Evolutionary conservation across 805 yeast species (phyloP), one percentile per base, ranked within the genome.

Genomic region (Suhomyces faveliae): DNA sequence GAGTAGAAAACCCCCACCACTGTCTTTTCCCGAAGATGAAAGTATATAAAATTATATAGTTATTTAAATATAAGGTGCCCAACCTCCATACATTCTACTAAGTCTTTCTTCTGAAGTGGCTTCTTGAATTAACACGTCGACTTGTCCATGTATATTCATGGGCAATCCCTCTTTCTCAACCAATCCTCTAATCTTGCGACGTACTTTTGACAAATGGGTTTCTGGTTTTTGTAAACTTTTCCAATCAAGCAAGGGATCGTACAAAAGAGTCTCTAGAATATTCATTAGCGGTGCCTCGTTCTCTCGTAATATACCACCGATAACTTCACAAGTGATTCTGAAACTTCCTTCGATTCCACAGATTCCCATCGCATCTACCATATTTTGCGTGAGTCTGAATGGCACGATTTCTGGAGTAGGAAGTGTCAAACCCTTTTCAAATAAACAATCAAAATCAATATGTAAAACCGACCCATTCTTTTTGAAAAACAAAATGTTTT

Each of bases 371-470:
- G 97, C 97, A 63, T 90, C 96, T 3, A 84, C 83, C 73, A 94
- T 77, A 60, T 94, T 92, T 43, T 83, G 86, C 0, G 99, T 94
- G 42, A 94, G 65, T 54, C 99, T 74, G 66, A 94, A 94, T 0
- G 99, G 99, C 1, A 94, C 99, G 24, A 89, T 73, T 61, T 94
- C 99, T 0, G 99, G 99, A 5, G 87, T 84, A 0, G 80, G 79
- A 17, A 80, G 63, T 2, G 84, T 83, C 23, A 84, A 68, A 20
- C 87, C 88, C 62, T 92, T 94, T 49, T 92, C 98, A 60, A 95
- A 94, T 37, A 94, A 71, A 70, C 98, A 92, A 62, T 95, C 98
- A 65, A 94, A 94, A 67, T 95, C 99, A 47, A 94, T 97, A 64
- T 94, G 99, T 51, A 94, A 67, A 0, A 89, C 81, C 7, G 81